Conservation (phyloP, 805 yeast genomes). For the Wickerhamiella brachini region DNA sequence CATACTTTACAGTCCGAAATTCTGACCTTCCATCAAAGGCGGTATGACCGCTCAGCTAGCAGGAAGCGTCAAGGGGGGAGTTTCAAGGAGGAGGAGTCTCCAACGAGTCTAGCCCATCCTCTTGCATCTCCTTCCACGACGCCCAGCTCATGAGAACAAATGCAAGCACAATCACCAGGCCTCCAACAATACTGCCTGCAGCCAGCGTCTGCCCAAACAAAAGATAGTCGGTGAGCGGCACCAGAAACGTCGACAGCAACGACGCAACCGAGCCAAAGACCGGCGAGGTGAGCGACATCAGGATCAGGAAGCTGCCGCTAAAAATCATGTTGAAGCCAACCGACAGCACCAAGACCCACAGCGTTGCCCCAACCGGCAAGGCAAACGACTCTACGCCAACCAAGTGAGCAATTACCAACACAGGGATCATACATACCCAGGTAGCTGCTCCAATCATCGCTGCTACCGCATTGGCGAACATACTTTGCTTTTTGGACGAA, state of each 20-base stretch:
- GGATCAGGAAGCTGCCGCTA: slow-evolving; percentile 55
- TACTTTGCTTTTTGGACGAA: slow-evolving; percentile 53
- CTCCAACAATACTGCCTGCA: slow-evolving; percentile 50
- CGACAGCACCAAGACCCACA: slow-evolving; percentile 39
- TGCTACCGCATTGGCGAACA: slow-evolving; percentile 69
- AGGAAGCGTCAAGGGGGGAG: too few species aligned
- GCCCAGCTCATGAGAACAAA: slow-evolving; percentile 37
- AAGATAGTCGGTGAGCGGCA: slow-evolving; percentile 63
- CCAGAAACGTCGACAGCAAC: slow-evolving; percentile 61
- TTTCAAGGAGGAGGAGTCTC: not conserved
- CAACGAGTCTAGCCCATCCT: slow-evolving; percentile 23
- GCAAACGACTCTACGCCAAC: slow-evolving; percentile 45
- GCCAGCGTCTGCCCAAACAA: slow-evolving; percentile 47
- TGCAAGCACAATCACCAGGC: slow-evolving; percentile 53
- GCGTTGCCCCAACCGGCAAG: slow-evolving; percentile 31
- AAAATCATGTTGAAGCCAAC: slow-evolving; percentile 50
- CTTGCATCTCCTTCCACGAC: slow-evolving; percentile 25
- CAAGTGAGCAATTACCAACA: slow-evolving; percentile 37
- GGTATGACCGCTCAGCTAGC: too few species aligned
- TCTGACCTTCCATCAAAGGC: too few species aligned
- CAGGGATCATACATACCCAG: slow-evolving; percentile 33
- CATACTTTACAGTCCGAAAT: too few species aligned
- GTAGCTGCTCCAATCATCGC: slow-evolving; percentile 52
- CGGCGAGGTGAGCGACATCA: slow-evolving; percentile 77
- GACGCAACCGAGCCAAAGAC: slow-evolving; percentile 59